Conservation (phyloP, 179 eudicot species). For the Spinacia oleracea region DNA sequence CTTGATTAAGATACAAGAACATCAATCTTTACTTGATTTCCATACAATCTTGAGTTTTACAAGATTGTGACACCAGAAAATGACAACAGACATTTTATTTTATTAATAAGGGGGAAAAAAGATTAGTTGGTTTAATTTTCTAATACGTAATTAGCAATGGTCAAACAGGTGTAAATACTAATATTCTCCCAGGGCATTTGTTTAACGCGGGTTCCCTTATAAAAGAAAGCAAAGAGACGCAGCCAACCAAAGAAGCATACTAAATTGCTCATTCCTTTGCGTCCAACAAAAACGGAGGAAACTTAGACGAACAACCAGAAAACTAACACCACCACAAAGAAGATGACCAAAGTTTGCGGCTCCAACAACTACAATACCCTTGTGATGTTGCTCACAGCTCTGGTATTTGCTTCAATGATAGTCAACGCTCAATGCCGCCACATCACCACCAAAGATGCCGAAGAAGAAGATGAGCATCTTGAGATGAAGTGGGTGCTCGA, state of each 20-base stretch:
- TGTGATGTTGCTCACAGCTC: constrained; percentile 19
- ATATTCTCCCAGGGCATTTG: constrained; percentile 15
- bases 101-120: background rate
- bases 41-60: constrained; percentile 5
- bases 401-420: constrained; percentile 26
- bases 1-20: background rate
- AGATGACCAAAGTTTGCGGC: constrained; percentile 32
- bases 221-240: constrained; percentile 13
- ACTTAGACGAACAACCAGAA: constrained; percentile 3
- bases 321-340: constrained; percentile 32
- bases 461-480: background rate
- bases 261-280: constrained; percentile 18
- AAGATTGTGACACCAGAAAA: constrained; percentile 24
- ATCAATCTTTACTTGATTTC: constrained; percentile 12
- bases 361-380: constrained; percentile 18
- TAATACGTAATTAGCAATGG: background rate
- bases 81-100: constrained; percentile 1
- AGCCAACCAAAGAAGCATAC: constrained; percentile 5
- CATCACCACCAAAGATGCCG: constrained; percentile 5
- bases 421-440: constrained; percentile 29
- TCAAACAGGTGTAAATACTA: constrained; percentile 15
- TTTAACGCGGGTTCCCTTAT: background rate
- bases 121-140: background rate
- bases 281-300: constrained; percentile 12
- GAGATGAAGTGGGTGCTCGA: constrained; percentile 25